Conservation (phyloP, 768 basidiomycete species). For the Auricularia cornea region DNA sequence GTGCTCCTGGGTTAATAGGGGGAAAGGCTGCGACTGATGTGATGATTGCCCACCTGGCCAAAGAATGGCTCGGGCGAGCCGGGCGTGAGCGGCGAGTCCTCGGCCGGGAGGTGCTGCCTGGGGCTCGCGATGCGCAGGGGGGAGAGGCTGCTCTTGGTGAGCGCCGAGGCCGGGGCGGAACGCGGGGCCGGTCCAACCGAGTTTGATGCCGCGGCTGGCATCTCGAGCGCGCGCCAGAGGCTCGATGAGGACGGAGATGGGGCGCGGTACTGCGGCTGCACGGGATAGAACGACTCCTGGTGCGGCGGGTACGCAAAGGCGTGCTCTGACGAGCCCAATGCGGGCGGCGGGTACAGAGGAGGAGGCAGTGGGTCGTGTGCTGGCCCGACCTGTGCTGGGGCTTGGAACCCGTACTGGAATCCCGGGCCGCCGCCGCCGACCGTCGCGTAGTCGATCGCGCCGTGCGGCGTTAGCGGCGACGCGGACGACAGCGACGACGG, state of each 20-base stretch:
- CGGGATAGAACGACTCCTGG: neutral
- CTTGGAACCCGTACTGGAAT: neutral
- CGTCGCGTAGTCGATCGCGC: neutral
- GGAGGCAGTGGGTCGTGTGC: neutral
- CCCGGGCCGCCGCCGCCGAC: neutral
- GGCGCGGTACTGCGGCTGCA: neutral
- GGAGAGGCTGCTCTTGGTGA: neutral
- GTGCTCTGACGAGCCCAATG: neutral
- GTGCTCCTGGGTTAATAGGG: neutral
- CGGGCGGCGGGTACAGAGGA: neutral
- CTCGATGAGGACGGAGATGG: neutral
- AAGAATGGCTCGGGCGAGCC: neutral
- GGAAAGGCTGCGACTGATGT: no score
- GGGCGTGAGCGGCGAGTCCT: neutral
- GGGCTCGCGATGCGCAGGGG: neutral
- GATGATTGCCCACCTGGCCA: neutral
- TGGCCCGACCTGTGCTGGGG: neutral
- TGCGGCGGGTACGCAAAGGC: neutral
- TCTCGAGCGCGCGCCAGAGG: neutral
- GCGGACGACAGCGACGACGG: neutral
- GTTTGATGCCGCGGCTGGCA: neutral
- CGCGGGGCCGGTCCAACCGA: neutral
- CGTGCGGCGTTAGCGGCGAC: neutral
- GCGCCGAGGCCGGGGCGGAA: neutral
- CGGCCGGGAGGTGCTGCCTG: neutral